Conservation (phyloP, 257 asterid genomes). For the Echites panduratus region DNA sequence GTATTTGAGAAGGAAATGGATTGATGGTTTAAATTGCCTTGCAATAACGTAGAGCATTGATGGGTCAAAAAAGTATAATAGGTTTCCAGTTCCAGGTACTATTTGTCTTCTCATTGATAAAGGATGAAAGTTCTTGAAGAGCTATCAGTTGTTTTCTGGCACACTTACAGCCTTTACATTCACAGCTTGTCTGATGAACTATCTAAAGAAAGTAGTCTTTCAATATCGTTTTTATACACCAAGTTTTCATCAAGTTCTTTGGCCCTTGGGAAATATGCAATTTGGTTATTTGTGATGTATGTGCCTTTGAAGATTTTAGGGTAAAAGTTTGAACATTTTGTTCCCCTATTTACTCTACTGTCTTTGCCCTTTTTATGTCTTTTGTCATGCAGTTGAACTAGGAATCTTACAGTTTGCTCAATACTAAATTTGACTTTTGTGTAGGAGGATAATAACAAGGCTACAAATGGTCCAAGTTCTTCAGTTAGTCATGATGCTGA, state of each 20-base stretch:
- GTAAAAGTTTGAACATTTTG: not conserved
- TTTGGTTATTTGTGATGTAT: not conserved
- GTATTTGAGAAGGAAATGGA: not conserved
- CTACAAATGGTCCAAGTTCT: constrained; percentile 53
- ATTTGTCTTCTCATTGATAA: not conserved
- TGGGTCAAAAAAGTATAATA: not conserved
- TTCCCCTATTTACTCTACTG: not conserved
- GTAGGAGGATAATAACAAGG: constrained; percentile 50
- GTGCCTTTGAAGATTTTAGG: not conserved
- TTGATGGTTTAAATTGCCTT: not conserved
- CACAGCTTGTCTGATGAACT: not conserved
- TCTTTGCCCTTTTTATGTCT: too few relatives aligned
- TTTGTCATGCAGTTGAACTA: not conserved
- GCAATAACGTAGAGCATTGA: not conserved
- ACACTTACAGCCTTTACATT: not conserved
- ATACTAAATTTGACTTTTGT: constrained; percentile 7
- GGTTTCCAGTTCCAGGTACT: not conserved
- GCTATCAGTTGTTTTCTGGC: not conserved
- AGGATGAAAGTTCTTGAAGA: not conserved
- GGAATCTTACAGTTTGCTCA: not conserved
- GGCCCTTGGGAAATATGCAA: not conserved
- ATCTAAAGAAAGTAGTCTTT: not conserved
- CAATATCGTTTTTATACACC: not conserved
- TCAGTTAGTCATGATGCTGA: constrained; percentile 32
- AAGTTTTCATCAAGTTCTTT: not conserved